Conservation (phyloP, 345 rosid genomes). For the Acer negundo region DNA sequence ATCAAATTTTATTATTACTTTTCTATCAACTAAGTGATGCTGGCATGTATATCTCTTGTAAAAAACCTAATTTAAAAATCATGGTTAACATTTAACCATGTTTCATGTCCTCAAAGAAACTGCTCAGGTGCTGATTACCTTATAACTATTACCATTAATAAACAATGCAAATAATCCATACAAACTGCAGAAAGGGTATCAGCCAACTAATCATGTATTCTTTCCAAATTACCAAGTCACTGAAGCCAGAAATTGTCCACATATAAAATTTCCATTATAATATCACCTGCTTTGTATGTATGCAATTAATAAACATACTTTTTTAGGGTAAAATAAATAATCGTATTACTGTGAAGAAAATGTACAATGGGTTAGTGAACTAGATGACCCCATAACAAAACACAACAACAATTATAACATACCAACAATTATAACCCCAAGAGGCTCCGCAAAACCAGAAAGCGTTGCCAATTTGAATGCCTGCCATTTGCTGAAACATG, state of each 20-base stretch:
- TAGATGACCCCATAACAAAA: neutral
- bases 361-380: neutral
- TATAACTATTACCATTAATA: neutral
- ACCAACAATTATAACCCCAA: constrained; percentile 94
- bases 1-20: neutral
- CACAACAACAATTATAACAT: constrained; percentile 24
- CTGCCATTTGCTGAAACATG: constrained; percentile 91
- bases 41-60: neutral
- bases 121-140: neutral
- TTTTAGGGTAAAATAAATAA: neutral
- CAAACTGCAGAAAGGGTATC: neutral
- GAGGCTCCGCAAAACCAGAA: constrained; percentile 97
- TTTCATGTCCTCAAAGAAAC: neutral
- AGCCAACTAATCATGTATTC: neutral
- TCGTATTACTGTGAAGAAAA: neutral
- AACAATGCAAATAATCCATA: neutral
- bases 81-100: neutral
- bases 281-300: neutral
- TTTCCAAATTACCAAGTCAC: neutral
- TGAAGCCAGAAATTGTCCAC: neutral
- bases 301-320: neutral
- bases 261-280: neutral
- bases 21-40: neutral
- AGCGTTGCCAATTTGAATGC: constrained; percentile 96
- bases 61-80: neutral